Evolutionary conservation across 495 filamentous ascomycete species (phyloP).

Genomic region (Penicillium desertorum): DNA sequence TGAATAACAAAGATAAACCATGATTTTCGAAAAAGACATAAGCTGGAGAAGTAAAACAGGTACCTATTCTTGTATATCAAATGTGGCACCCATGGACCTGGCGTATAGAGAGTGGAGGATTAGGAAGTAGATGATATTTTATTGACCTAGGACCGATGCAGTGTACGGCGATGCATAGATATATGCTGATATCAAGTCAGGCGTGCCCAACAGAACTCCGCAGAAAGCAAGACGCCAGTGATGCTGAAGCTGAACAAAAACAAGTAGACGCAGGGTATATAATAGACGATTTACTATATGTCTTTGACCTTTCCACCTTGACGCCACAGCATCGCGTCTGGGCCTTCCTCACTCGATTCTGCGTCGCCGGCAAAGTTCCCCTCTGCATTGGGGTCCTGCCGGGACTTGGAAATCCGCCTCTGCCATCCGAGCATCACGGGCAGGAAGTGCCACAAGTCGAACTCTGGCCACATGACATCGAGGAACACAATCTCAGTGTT

Average conservation of each 20-base stretch:
- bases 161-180: neutral
- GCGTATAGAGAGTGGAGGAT: neutral
- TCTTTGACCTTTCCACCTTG: conserved; percentile 33
- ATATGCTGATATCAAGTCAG: conserved; percentile 9
- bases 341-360: conserved; percentile 29
- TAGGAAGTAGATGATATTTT: conserved; percentile 5
- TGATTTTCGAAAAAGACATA: neutral
- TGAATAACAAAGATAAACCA: neutral
- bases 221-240: conserved; percentile 20
- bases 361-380: conserved; percentile 44
- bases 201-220: conserved; percentile 18
- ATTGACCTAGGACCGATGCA: neutral
- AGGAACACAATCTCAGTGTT: conserved; percentile 90
- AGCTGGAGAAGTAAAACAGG: neutral
- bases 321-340: conserved; percentile 25
- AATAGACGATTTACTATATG: conserved; percentile 20
- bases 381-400: conserved; percentile 44
- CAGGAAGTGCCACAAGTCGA: conserved; percentile 91
- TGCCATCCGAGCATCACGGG: conserved; percentile 94
- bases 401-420: conserved; percentile 56
- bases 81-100: neutral
- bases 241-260: conserved; percentile 15
- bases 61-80: no score
- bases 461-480: conserved; percentile 93
- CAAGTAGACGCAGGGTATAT: conserved; percentile 14